Evolutionary conservation across 2,329 filamentous ascomycete species (phyloP).

Genomic region (Elsinoe australis): DNA sequence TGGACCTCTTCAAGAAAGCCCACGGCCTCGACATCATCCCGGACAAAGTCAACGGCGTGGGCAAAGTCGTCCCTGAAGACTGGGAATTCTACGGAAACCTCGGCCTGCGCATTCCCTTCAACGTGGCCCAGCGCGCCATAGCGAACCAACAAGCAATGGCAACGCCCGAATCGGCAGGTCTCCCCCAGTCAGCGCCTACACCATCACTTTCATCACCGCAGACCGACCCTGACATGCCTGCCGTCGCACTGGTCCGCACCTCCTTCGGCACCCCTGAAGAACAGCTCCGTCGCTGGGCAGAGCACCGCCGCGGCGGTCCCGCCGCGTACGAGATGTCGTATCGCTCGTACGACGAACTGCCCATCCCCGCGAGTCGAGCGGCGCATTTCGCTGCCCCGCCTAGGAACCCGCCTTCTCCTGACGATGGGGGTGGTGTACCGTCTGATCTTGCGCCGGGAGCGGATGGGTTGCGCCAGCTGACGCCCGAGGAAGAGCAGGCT

Average conservation of each 20-base stretch:
- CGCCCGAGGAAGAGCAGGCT: background rate
- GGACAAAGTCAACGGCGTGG: slow-evolving; percentile 27
- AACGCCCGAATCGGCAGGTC: too few relatives aligned
- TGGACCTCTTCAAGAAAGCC: slow-evolving; percentile 43
- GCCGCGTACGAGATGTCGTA: slow-evolving; percentile 4
- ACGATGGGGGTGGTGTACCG: too few relatives aligned
- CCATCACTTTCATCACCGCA: slow-evolving; percentile 17
- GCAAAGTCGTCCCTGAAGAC: slow-evolving; percentile 29
- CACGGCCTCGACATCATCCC: slow-evolving; percentile 37
- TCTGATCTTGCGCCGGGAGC: background rate
- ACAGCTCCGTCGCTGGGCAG: slow-evolving; percentile 15
- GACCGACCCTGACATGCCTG: slow-evolving; percentile 19
- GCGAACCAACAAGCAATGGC: too few relatives aligned
- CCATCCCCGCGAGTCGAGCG: slow-evolving; percentile 1
- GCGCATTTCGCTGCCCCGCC: slow-evolving; percentile 3
- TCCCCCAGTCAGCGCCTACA: slow-evolving; percentile 22
- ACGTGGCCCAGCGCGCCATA: slow-evolving; percentile 13
- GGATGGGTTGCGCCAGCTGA: background rate
- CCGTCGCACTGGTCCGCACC: slow-evolving; percentile 9
- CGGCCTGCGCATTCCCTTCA: slow-evolving; percentile 29
- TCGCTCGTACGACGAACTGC: slow-evolving; percentile 10
- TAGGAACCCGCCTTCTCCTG: slow-evolving; percentile 3
- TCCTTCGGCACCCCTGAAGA: background rate
- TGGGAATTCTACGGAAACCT: slow-evolving; percentile 31
- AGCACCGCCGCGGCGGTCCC: slow-evolving; percentile 3